Base-by-base conservation (phyloP, 2,329 filamentous ascomycete species). In the Elsinoe arachidis region DNA sequence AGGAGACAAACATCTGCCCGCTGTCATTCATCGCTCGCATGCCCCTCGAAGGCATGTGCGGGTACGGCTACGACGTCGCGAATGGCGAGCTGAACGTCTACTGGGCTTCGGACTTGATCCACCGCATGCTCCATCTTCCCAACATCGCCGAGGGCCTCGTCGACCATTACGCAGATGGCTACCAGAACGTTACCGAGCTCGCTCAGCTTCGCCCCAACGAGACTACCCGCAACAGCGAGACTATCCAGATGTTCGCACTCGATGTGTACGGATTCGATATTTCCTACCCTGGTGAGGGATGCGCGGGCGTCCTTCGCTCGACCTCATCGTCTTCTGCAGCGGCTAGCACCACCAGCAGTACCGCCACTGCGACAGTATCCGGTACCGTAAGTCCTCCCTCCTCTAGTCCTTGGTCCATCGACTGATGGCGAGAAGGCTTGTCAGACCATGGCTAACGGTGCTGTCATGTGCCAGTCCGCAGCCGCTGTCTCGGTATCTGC, bases 1-100 rank as follows among this genome's bases (percentile, higher is more conserved):
- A 76, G 0, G 84, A 88, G 69, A 88, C 84, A 1, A 85, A 87
- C 62, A 87, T 88, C 69, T 88, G 85, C 70, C 76, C 78, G 4
- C 73, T 80, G 1, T 86, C 83, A 1, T 88, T 82, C 69, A 65
- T 72, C 37, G 76, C 75, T 47, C 81, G 84, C 51, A 78, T 76
- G 35, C 77, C 76, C 17, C 77, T 88, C 6, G 73, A 78, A 53
- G 76, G 77, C 30, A 74, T 87, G 65, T 88, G 85, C 68, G 76
- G 75, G 23, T 72, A 78, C 15, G 85, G 84, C 53, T 87, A 85
- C 70, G 82, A 77, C 6, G 79, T 88, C 6, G 75, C 82, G 5
- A 70, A 71, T 11, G 77, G 75, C 3, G 70, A 76, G 23, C 77
- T 80, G 14, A 84, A 83, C 68, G 77, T 78, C 38, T 87, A 80